phyloP scores from a whole-genome alignment of 148 eudicot genomes.

The Cornus kousa region DNA sequence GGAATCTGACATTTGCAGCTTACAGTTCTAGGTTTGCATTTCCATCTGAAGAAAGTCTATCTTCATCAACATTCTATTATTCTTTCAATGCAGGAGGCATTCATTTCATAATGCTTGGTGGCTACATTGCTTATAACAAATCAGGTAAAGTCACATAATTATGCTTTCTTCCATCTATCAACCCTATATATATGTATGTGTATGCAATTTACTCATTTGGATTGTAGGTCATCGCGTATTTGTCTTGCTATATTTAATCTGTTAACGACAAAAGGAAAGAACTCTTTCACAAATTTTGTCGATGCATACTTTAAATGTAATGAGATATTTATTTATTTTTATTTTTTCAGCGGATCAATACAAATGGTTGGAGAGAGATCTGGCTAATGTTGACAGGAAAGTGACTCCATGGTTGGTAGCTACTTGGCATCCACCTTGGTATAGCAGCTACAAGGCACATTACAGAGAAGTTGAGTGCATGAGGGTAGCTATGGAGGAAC shows the following conservation, averaged over 20 bases:
- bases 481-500: slow-evolving; percentile 92
- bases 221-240: not conserved
- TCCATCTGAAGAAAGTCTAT: slow-evolving; percentile 74
- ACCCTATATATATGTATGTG: too few species aligned
- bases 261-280: not conserved
- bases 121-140: slow-evolving; percentile 72
- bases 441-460: slow-evolving; percentile 76
- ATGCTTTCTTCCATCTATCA: not conserved
- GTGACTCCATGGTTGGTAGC: slow-evolving; percentile 93
- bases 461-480: slow-evolving; percentile 95
- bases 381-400: slow-evolving; percentile 71
- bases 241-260: too few species aligned
- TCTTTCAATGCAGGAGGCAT: slow-evolving; percentile 90
- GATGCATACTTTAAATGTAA: not conserved
- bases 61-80: slow-evolving; percentile 80
- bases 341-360: slow-evolving; percentile 69
- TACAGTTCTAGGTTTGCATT: slow-evolving; percentile 87
- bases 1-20: slow-evolving; percentile 70
- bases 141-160: slow-evolving; percentile 43
- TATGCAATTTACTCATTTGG: not conserved
- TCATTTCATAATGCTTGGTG: slow-evolving; percentile 86
- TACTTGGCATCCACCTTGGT: slow-evolving; percentile 97
- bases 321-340: not conserved
- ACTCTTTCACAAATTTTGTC: not conserved
- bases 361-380: slow-evolving; percentile 90